Percentiles rank a stretch among this genome's conserved stretches.
Evolutionary conservation across 768 basidiomycete species (phyloP).

Genomic region (Lentinula guzmanii): DNA sequence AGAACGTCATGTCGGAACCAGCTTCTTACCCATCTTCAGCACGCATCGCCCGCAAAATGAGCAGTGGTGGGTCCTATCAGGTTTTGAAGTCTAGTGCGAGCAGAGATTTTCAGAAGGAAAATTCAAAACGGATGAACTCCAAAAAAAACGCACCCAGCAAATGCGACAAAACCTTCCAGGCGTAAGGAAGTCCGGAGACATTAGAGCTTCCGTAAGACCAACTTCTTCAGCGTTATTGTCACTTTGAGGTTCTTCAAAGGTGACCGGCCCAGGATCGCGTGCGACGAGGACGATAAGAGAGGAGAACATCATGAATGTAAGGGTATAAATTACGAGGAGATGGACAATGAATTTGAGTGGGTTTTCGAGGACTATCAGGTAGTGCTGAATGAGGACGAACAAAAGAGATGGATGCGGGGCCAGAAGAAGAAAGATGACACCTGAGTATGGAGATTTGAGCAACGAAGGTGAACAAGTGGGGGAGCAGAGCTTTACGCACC

Average conservation of each 20-base stretch:
- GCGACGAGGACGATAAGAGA: constrained; percentile 69
- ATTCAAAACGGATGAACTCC: background rate
- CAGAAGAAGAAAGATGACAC: constrained; percentile 49
- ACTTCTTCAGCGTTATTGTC: constrained; percentile 31
- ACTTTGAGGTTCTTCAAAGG: constrained; percentile 19
- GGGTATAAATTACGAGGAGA: constrained; percentile 51
- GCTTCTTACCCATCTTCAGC: constrained; percentile 72
- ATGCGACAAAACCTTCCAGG: constrained; percentile 72
- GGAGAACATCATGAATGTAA: constrained; percentile 64
- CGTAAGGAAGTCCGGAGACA: constrained; percentile 38
- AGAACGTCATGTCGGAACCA: constrained; percentile 6
- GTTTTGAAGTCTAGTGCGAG: constrained; percentile 51
- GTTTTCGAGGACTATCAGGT: constrained; percentile 48
- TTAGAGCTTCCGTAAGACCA: constrained; percentile 55
- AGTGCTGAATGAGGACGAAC: constrained; percentile 60
- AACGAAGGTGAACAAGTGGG: constrained; percentile 15
- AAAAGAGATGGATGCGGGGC: constrained; percentile 73
- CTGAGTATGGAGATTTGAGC: constrained; percentile 19
- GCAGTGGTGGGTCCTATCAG: constrained; percentile 79
- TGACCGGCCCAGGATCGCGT: constrained; percentile 70
- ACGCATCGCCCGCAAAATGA: constrained; percentile 71
- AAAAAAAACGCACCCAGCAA: constrained; percentile 48
- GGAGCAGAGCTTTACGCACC: constrained; percentile 28
- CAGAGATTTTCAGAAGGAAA: background rate
- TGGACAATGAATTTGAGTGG: constrained; percentile 46